Percentiles rank a stretch among this genome's conserved stretches.
These are phyloP conservation scores for Ramaria rubella DNA, from an alignment of 768 basidiomycete genomes.

Conservation along the genomic window DNA sequence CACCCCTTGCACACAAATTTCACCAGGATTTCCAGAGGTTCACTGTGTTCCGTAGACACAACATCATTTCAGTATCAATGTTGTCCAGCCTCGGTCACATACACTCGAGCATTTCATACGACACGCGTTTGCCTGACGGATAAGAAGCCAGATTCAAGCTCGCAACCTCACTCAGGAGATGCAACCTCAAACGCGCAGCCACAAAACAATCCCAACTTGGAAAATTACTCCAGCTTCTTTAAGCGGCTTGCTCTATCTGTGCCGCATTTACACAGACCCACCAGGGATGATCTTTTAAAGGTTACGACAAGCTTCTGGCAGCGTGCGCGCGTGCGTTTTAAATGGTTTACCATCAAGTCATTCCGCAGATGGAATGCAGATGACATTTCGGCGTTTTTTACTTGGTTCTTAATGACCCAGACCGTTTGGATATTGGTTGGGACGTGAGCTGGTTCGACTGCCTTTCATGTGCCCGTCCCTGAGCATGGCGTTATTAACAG, in stretches of 20 bases:
- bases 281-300: slow-evolving; percentile 81
- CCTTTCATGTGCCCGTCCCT: not conserved
- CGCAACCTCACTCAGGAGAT: not conserved
- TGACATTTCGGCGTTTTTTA: slow-evolving; percentile 93
- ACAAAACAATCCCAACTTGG: slow-evolving; percentile 24
- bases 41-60: not conserved
- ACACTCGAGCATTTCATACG: not conserved
- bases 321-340: slow-evolving; percentile 83
- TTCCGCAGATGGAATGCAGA: slow-evolving; percentile 95
- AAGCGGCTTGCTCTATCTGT: slow-evolving; percentile 71
- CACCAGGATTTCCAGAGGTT: not conserved
- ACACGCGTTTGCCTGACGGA: not conserved
- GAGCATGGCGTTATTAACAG: slow-evolving; percentile 30
- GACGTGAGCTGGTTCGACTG: slow-evolving; percentile 54
- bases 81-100: not conserved
- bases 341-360: slow-evolving; percentile 93
- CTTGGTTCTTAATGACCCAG: slow-evolving; percentile 94
- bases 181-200: not conserved
- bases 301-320: slow-evolving; percentile 90
- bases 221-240: slow-evolving; percentile 77
- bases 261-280: slow-evolving; percentile 62
- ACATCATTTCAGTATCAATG: not conserved
- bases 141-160: not conserved
- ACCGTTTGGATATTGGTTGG: slow-evolving; percentile 93
- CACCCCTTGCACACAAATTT: slow-evolving; percentile 10